Evolutionary conservation across 257 asterid genomes (phyloP), one percentile per base, ranked within the genome.

Genomic region (Solanum medicagineum): DNA sequence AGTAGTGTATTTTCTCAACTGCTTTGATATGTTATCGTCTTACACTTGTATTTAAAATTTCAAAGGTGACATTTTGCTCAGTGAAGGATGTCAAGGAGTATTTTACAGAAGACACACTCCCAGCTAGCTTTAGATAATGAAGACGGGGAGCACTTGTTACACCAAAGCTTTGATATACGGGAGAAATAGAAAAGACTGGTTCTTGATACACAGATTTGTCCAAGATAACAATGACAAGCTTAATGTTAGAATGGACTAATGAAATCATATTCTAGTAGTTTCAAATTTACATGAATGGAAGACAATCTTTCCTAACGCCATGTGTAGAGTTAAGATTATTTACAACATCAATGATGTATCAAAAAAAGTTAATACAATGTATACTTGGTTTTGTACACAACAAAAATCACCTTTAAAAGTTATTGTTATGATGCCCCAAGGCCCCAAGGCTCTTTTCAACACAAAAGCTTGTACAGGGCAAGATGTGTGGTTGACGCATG

Each of bases 11-110:
- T 29, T n/a, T 42, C 40, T 59, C 10, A 45, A n/a, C 71, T 40
- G 47, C 53, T 45, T 63, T 47, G 36, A 59, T 29, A 51, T n/a
- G 17, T 15, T 74, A 51, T 69, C 7, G 13, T 42, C 66, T 85
- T 29, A n/a, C 54, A 29, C 53, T 74, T 69, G 24, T n/a, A 15
- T 87, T 51, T 68, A 32, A 47, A 29, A 36, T 85, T 84, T 53
- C 45, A 32, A 53, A 95, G 99, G 99, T 93, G 88, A 94, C 86
- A 84, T 95, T 94, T 91, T 93, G 99, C 86, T 94, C 96, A 1
- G 94, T 81, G 15, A 89, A 91, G 87, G 88, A 75, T 19, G 95
- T 93, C 54, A 89, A 92, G 45, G 94, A 92, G 86, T 93, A 90
- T 81, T 95, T 95, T 84, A 91, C 93, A 12, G 81, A 87, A 54